Base-by-base conservation (phyloP, 1,139 yeast species). In the Blastobotrys indianensis region DNA sequence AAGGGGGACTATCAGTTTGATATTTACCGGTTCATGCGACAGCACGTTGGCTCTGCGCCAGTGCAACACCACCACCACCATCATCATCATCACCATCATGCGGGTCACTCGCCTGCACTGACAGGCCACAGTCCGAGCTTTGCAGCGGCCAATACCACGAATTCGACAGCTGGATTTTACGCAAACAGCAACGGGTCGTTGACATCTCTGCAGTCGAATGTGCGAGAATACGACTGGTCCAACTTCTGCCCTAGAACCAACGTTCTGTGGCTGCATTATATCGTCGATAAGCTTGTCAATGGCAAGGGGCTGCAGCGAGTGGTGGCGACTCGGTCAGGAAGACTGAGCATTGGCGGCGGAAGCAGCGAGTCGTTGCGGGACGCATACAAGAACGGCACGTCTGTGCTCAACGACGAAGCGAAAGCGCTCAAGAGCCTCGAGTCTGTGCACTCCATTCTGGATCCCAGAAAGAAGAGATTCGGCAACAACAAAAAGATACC, bases 1-100 rank as follows among this genome's bases (percentile, higher is more conserved):
- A 65, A 70, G 42, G 76, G 76, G 8, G 79, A 75, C 51, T 72
- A 74, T 54, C 79, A 74, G 48, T 75, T 71, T 56, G 80, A 76
- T 42, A 68, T 76, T 29, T 76, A 77, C 54, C 68, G 77, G 46
- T 60, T 67, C 39, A 75, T 77, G 80, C 54, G 68, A 23, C 54
- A 54, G 16, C 55, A 54, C 23, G 50, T 66, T 33, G 41, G 49
- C 30, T 46, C 50, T 13, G 42, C 46, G 47, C 47, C 52, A n/a
- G 11, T 33, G 32, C 7, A 4, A 20, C 25, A 20, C 6, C 25
- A 20, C 6, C 25, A 20, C 7, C 4, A 20, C 7, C n/a, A n/a
- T n/a, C n/a, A n/a, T n/a, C n/a, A n/a, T n/a, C n/a, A n/a, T n/a
- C n/a, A n/a, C n/a, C n/a, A n/a, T n/a, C n/a, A n/a, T n/a, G 42